Base-by-base conservation (phyloP, 1,139 yeast species). In the Magnusiomyces suaveolens region DNA sequence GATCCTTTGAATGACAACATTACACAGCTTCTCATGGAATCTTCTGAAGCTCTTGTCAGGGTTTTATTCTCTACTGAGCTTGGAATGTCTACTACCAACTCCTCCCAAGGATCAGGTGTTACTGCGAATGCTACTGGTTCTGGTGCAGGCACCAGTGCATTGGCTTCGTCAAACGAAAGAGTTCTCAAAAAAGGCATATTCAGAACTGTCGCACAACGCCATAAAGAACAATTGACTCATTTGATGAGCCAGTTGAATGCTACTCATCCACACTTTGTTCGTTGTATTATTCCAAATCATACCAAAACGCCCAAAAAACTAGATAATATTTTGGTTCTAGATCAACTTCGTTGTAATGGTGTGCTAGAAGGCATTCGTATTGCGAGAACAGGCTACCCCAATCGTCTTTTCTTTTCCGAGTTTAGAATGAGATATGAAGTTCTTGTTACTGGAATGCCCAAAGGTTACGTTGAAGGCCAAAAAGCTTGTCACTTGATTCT, bases 351-450 rank as follows among this genome's bases (percentile, higher is more conserved):
- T 59, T 94, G 97, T 67, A 94, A 94, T 67, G 99, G 99, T 77
- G 99, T 94, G 16, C 73, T 94, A 52, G 99, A 94, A 74, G 99
- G 99, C 60, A 94, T 94, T 47, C 78, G 98, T 69, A 92, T 94
- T 59, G 96, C 97, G 0, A 78, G 99, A 60, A 90, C 96, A 18
- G 99, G 99, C 2, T 94, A 86, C 67, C 98, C 99, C 1, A 94
- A 94, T 69, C 79, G 97, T 61, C 80, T 92, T 67, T 80, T 84
- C 50, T 92, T 90, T 68, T 79, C 82, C 48, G 95, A 88, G 54
- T 92, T 94, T 69, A 80, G 79, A 56, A 77, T 74, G 53, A 76
- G 96, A 54, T 94, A 94, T 66, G 79, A 80, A 36, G 79, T 90
- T 25, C 72, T 94, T 43, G 78, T 77, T 54, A 69, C 72, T 29